Evolutionary conservation across 2,329 filamentous ascomycete genomes (phyloP).

Genomic region (Fusarium decemcellulare): DNA sequence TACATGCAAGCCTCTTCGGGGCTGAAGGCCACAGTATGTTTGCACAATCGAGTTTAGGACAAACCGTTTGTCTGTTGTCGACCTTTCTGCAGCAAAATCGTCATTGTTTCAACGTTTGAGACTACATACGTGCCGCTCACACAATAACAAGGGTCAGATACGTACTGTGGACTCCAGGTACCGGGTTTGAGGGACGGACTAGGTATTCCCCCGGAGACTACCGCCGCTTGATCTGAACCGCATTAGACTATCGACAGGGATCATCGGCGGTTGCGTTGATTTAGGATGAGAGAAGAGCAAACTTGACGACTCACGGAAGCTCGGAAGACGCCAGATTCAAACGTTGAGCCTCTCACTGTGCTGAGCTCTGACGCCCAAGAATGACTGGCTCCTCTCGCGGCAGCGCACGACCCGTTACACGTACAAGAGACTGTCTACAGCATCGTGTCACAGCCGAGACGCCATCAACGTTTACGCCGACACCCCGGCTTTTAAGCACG

Average conservation of each 20-base stretch:
- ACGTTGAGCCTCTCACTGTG: conserved; percentile 4
- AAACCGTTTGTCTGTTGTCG: conserved; percentile 29
- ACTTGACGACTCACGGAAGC: conserved; percentile 18
- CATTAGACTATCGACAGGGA: conserved; percentile 20
- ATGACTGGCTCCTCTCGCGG: conserved; percentile 4
- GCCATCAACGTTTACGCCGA: conserved; percentile 15
- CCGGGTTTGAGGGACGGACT: conserved; percentile 19
- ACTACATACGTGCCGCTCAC: conserved; percentile 9
- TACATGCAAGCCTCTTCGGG: not conserved
- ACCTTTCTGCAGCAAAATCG: conserved; percentile 13
- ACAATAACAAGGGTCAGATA: conserved; percentile 11
- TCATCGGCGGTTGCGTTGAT: conserved; percentile 3
- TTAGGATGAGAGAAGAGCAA: conserved; percentile 15
- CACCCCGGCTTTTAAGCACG: conserved; percentile 8
- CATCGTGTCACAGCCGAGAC: conserved; percentile 36
- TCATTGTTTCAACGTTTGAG: conserved; percentile 7
- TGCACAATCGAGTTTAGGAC: conserved; percentile 29
- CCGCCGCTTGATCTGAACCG: conserved; percentile 12
- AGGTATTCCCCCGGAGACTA: not conserved
- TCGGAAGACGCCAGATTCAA: not conserved
- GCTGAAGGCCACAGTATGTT: conserved; percentile 13
- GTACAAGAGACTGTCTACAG: conserved; percentile 18
- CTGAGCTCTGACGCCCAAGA: not conserved
- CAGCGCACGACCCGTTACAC: conserved; percentile 36
- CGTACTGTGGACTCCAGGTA: conserved; percentile 20